phyloP scores from a whole-genome alignment of 352 stramenopile species.

The Pythium aquatile region DNA sequence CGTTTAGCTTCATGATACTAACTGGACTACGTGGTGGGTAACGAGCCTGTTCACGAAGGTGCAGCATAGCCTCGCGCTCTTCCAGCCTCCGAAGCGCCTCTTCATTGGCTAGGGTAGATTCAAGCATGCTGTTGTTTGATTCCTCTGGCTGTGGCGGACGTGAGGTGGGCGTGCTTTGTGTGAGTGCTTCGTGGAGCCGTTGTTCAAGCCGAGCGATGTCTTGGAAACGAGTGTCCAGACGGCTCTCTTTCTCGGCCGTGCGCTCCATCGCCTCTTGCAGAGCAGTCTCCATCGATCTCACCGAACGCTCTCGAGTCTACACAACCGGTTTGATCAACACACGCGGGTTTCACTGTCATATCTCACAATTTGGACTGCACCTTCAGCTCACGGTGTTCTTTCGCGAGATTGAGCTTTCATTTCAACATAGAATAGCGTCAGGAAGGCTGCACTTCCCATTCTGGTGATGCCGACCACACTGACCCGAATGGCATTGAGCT shows the following conservation, averaged over 20 bases:
- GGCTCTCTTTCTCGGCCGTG: slow-evolving; percentile 31
- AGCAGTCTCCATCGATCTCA: slow-evolving; percentile 32
- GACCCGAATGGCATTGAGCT: slow-evolving; percentile 37
- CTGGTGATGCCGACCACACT: background rate
- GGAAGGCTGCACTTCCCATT: background rate
- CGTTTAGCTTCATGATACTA: background rate
- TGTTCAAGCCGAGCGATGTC: slow-evolving; percentile 43
- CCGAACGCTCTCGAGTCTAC: slow-evolving; percentile 36
- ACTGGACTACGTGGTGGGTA: background rate
- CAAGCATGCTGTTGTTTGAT: background rate
- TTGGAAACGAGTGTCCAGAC: slow-evolving; percentile 37
- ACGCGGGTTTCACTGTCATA: background rate
- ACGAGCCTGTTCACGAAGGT: slow-evolving; percentile 35
- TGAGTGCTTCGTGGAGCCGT: slow-evolving; percentile 45
- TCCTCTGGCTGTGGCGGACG: background rate
- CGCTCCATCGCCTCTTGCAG: slow-evolving; percentile 38
- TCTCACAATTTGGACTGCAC: slow-evolving; percentile 13
- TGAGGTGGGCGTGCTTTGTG: background rate
- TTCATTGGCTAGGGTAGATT: background rate
- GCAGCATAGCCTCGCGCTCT: slow-evolving; percentile 29
- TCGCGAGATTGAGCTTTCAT: slow-evolving; percentile 28
- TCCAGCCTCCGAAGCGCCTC: slow-evolving; percentile 6
- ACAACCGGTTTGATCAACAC: background rate
- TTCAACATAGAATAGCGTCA: background rate
- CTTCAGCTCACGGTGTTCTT: slow-evolving; percentile 38